Base-by-base conservation (phyloP, 2,329 filamentous ascomycete genomes). In the Cyphellophora europaea region DNA sequence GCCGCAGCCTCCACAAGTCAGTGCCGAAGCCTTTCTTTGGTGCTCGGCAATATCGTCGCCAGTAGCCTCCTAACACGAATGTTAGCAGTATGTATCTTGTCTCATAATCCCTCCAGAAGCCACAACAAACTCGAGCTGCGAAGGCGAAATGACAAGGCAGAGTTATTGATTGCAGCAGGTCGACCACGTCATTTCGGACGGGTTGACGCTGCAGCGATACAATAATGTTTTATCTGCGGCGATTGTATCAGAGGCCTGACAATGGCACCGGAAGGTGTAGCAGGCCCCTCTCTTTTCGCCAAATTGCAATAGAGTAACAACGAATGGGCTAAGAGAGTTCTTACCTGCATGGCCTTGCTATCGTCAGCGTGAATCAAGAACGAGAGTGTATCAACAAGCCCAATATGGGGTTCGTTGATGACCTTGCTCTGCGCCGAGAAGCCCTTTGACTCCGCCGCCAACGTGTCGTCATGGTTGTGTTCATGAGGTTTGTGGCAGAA, bases 401-500 rank as follows among this genome's bases (percentile, higher is more conserved):
- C 86, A 17, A 80, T 68, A 1, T 78, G 73, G 5, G 66, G 38
- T 21, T 71, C 70, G 2, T 86, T 81, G 12, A 71, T 62, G 36
- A 95, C 79, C 43, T 69, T 73, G 48, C 79, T 87, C 29, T 78
- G 79, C 18, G 87, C 84, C n/a, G 85, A 83, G 53, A 94, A 95
- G 1, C 84, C 88, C 51, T 85, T 82, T 8, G 68, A 62, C 19
- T 53, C 45, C 5, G 71, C 66, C 11, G 75, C 65, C 30, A 60
- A 57, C 14, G 70, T 53, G 21, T 55, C 40, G 5, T 50, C 50
- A 32, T 65, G 55, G n/a, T 53, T 49, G 8, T 67, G 59, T 16
- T 67, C 48, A 27, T 65, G 59, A 2, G 93, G 91, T 59, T 96
- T 96, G 58, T 98, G 91, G 53, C 91, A 98, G 59, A 98, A 93